A percentile compares a stretch with the other conserved stretches of the same genome.
phyloP scores from a whole-genome alignment of 768 basidiomycete species.

The Panaeolus cyanescens region DNA sequence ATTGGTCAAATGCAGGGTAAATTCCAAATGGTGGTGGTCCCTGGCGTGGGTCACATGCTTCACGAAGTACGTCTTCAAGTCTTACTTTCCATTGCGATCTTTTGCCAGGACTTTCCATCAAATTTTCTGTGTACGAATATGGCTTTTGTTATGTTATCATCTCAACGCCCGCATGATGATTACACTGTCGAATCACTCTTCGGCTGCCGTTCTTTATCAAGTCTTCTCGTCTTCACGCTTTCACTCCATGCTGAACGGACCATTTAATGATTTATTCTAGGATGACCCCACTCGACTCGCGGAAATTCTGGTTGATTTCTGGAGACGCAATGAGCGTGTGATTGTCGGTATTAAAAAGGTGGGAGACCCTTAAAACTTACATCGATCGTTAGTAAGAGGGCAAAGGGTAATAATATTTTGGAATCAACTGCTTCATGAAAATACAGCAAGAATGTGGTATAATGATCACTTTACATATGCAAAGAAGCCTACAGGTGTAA shows the following conservation, averaged over 20 bases:
- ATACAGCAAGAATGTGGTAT: neutral
- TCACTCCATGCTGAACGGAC: no score
- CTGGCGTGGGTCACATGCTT: constrained; percentile 88
- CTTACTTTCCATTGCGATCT: neutral
- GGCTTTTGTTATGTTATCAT: neutral
- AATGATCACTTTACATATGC: neutral
- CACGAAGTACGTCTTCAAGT: constrained; percentile 74
- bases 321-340: constrained; percentile 83
- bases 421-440: neutral
- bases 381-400: neutral
- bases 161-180: neutral
- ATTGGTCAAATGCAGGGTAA: constrained; percentile 97
- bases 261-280: constrained; percentile 38
- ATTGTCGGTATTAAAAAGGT: constrained; percentile 62
- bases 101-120: neutral
- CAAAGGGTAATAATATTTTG: neutral
- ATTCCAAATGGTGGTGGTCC: constrained; percentile 90
- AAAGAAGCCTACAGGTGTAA: neutral
- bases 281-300: constrained; percentile 86
- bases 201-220: neutral
- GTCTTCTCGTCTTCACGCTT: neutral
- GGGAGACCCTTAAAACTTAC: constrained; percentile 39
- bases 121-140: neutral
- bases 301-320: constrained; percentile 84
- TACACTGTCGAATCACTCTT: neutral